Base-by-base conservation (phyloP, 2,329 filamentous ascomycete species). In the Aaosphaeria pasadenensis region DNA sequence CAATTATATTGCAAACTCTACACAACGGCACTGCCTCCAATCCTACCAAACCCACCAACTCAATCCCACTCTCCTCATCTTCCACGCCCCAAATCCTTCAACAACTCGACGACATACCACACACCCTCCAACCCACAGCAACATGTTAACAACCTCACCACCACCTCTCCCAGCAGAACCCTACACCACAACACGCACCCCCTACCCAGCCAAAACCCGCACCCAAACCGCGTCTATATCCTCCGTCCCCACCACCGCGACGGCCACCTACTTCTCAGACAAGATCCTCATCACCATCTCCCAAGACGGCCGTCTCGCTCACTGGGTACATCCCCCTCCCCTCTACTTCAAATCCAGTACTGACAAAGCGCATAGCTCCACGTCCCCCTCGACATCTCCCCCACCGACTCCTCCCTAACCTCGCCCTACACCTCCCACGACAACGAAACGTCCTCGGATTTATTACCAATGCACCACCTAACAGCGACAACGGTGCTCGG, bases 201-300 rank as follows among this genome's bases (percentile, higher is more conserved):
- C 81, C 0, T 96, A 89, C 60, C 88, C 89, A 11, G 87, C 85
- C 4, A 72, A 75, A 7, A 85, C 82, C 2, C 84, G 79, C 43
- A 62, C 62, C 30, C 46, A 61, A 5, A 76, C 77, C 1, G 85
- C 86, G 3, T 66, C 76, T 3, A 82, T 96, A 52, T 83, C 86
- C 53, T 84, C 83, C 30, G 70, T 86, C 24, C 70, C 78, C 33
- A 97, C 94, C 1, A 84, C 90, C 55, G 85, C 89, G 32, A 85
- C 83, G 36, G 79, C 80, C 7, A 77, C 91, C 46, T 83, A 79
- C 59, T 97, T 97, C 71, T 80, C 85, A 6, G 94, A 97, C 79
- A 95, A 90, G 71, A 90, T 99, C 60, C 74, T 99, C 59, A 76
- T 99, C 53, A 96, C 91, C 1, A 80, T 97, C 50, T 89, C 88